phyloP scores from a whole-genome alignment of 2,329 filamentous ascomycete genomes.

The Aspergillus tubingensis region DNA sequence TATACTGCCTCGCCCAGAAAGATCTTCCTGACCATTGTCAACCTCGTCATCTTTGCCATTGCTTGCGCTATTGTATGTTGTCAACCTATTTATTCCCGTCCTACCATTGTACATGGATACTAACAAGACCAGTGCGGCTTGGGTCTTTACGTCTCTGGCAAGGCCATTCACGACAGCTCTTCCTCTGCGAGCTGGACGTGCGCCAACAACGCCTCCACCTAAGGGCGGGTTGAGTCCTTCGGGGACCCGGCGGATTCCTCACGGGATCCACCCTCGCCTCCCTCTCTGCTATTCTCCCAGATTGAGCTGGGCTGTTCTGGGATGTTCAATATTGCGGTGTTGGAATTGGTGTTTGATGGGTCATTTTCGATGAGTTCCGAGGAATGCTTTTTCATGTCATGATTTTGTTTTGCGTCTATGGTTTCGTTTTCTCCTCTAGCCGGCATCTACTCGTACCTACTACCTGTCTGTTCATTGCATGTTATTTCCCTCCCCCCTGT shows the following conservation, averaged over 20 bases:
- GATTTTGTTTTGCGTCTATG: neutral
- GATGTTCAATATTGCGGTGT: neutral
- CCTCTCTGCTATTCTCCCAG: neutral
- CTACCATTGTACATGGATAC: neutral
- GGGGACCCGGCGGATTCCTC: neutral
- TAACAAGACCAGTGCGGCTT: constrained; percentile 37
- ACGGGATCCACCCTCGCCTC: neutral
- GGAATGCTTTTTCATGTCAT: neutral
- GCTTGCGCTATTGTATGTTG: constrained; percentile 33
- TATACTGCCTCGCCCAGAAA: constrained; percentile 46
- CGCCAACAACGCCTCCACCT: constrained; percentile 34
- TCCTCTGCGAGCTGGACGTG: constrained; percentile 42
- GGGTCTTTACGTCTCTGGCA: constrained; percentile 45
- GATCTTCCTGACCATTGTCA: constrained; percentile 48
- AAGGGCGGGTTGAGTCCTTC: neutral
- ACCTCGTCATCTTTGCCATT: constrained; percentile 42
- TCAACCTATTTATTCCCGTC: neutral
- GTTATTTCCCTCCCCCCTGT: too few species aligned
- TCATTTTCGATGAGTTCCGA: too few species aligned
- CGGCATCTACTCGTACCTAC: neutral
- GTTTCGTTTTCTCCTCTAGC: neutral
- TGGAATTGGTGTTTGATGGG: neutral
- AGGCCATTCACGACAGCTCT: constrained; percentile 39
- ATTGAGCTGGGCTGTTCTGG: constrained; percentile 8
- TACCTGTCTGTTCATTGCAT: too few species aligned